Base-by-base conservation (phyloP, 2,329 filamentous ascomycete genomes). In the Esteya vermicola region DNA sequence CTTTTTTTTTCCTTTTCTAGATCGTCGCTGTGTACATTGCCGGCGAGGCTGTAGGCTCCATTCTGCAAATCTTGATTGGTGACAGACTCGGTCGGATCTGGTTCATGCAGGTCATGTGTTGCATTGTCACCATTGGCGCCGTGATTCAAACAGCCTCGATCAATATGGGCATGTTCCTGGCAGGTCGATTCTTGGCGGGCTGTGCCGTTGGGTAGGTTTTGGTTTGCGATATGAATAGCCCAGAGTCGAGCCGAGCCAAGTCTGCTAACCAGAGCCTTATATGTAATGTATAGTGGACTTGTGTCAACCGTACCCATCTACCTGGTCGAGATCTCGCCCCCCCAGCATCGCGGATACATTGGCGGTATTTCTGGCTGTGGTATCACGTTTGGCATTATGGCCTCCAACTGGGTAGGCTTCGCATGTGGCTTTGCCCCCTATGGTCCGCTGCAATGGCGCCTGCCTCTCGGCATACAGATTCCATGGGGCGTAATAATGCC, bases 11-110 rank as follows among this genome's bases (percentile, higher is more conserved):
- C 13, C 26, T 28, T 28, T 28, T 16, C n/a, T 16, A 63, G 57
- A 70, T 75, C 3, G 70, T 73, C 4, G 61, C 71, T 6, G 65
- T 73, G 4, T 76, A 75, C 48, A 72, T 76, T 43, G 71, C 71
- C 6, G 72, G 72, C 22, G 72, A 77, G 52, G 69, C 69, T 12
- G 53, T 67, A 6, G 72, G 72, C 2, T 68, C 71, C 14, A 44
- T 72, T 8, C 57, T 57, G 1, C 72, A 75, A 48, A 74, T 66
- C 4, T 58, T 63, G 6, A 53, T 74, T 16, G 72, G 63, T 9
- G 72, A 77, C 47, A 61, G 53, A 50, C 61, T 68, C 5, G 68
- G 68, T 9, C 65, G 68, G 9, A 61, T 71, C 33, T 61, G 65
- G 2, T 72, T 72, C 48, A 69, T 71, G 65, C 59, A 67, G 46